phyloP scores from a whole-genome alignment of 306 rosid genomes.

The Comarum palustre region DNA sequence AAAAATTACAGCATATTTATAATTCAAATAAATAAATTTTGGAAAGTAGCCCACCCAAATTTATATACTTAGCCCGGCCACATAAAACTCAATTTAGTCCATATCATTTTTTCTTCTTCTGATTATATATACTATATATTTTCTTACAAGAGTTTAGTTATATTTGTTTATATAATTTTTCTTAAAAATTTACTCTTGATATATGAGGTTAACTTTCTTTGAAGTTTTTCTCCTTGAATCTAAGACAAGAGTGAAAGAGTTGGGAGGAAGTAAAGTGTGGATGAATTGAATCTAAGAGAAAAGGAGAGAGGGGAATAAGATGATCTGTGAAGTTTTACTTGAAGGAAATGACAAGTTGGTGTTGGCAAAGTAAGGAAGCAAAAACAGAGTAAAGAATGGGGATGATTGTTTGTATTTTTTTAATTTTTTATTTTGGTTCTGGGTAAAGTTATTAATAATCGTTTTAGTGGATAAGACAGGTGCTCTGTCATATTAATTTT shows the following conservation, averaged over 20 bases:
- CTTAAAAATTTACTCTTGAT: too few relatives aligned
- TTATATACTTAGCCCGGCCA: too few relatives aligned
- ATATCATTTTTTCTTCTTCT: too few relatives aligned
- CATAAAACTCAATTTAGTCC: too few relatives aligned
- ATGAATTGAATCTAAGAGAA: constrained; percentile 25
- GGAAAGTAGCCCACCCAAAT: too few relatives aligned
- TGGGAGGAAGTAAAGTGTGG: constrained; percentile 19
- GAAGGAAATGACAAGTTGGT: background rate
- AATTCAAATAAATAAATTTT: too few relatives aligned
- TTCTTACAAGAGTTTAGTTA: too few relatives aligned
- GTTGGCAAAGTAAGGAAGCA: background rate
- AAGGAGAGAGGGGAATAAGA: constrained; percentile 5
- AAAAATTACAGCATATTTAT: too few relatives aligned
- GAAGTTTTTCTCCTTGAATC: too few relatives aligned
- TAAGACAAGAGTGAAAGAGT: constrained; percentile 16
- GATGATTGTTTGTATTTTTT: background rate
- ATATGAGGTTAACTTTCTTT: too few relatives aligned
- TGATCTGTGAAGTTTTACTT: background rate
- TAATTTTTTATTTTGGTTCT: background rate
- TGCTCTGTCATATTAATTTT: background rate
- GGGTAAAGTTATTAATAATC: background rate
- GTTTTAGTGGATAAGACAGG: background rate
- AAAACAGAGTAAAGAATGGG: background rate
- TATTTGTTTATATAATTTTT: too few relatives aligned
- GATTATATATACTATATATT: too few relatives aligned